A percentile compares a stretch with the other conserved stretches of the same genome.
Evolutionary conservation across 1,139 yeast genomes (phyloP).

Genomic region (Hansenula lynferdii): DNA sequence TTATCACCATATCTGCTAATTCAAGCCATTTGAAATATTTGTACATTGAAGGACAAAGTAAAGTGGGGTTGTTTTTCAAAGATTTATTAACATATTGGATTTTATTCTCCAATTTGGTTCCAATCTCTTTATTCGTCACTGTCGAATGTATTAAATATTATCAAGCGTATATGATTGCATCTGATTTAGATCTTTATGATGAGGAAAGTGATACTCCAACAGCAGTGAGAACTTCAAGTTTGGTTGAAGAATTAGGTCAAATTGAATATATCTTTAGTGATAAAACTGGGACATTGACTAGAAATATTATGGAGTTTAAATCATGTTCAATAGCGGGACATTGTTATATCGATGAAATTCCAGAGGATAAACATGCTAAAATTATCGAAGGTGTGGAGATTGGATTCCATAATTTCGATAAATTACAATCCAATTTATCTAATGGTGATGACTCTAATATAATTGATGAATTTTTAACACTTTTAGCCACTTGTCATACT

Average conservation of each 20-base stretch:
- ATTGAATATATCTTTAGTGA: constrained; percentile 94
- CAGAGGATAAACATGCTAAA: constrained; percentile 81
- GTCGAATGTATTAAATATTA: constrained; percentile 93
- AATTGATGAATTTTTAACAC: constrained; percentile 77
- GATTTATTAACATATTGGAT: constrained; percentile 95
- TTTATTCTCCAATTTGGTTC: constrained; percentile 89
- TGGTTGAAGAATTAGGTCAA: constrained; percentile 96
- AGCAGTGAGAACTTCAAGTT: constrained; percentile 88
- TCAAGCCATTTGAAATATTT: constrained; percentile 55
- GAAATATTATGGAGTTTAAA: constrained; percentile 95
- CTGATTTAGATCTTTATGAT: constrained; percentile 90
- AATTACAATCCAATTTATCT: constrained; percentile 48
- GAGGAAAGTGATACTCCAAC: constrained; percentile 90
- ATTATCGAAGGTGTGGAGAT: constrained; percentile 74
- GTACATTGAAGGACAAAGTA: constrained; percentile 63
- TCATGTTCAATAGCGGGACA: constrained; percentile 93
- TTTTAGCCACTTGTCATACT: constrained; percentile 92
- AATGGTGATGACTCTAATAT: constrained; percentile 51
- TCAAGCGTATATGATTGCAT: constrained; percentile 90
- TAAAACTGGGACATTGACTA: constrained; percentile 91
- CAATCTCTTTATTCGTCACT: constrained; percentile 91
- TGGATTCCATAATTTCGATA: constrained; percentile 74
- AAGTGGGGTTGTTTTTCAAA: constrained; percentile 69
- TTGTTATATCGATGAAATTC: constrained; percentile 83
- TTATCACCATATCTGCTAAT: constrained; percentile 60